phyloP scores from a whole-genome alignment of 352 stramenopile species.

The Pythium plurisporium region DNA sequence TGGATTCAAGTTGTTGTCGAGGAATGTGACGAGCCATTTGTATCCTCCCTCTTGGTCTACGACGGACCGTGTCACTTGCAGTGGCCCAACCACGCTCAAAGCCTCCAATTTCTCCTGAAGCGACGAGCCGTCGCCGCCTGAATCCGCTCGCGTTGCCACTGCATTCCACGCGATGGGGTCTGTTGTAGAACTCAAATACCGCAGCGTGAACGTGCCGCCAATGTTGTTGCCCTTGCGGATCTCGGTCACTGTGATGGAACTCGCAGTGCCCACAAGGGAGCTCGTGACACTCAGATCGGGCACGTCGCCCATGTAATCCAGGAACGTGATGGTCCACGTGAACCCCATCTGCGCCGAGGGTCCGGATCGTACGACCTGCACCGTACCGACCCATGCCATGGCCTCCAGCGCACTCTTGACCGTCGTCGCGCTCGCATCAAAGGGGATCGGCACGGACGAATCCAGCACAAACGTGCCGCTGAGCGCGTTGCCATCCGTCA shows the following conservation, averaged over 20 bases:
- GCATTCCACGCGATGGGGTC: conserved; percentile 49
- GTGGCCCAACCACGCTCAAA: conserved; percentile 40
- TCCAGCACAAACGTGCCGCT: conserved; percentile 71
- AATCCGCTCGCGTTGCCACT: conserved; percentile 27
- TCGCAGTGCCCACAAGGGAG: conserved; percentile 57
- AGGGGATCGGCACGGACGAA: conserved; percentile 49
- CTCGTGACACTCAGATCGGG: conserved; percentile 52
- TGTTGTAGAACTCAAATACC: conserved; percentile 39
- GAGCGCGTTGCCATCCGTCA: conserved; percentile 72
- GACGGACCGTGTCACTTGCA: conserved; percentile 36
- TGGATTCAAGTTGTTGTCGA: conserved; percentile 63
- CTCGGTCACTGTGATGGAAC: conserved; percentile 49
- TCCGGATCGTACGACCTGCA: conserved; percentile 47
- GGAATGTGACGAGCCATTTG: conserved; percentile 66
- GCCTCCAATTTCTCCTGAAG: conserved; percentile 72
- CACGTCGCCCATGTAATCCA: conserved; percentile 67
- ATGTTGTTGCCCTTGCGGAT: conserved; percentile 69
- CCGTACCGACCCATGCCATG: conserved; percentile 54
- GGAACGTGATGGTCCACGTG: conserved; percentile 71
- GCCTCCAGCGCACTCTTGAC: conserved; percentile 51
- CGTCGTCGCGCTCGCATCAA: conserved; percentile 39
- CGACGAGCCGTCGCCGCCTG: conserved; percentile 46
- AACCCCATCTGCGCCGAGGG: conserved; percentile 60
- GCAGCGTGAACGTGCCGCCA: conserved; percentile 54
- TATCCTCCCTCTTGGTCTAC: conserved; percentile 57